Evolutionary conservation across 805 yeast species (phyloP), one percentile per base, ranked within the genome.

Genomic region (Candida coquimbonensis): DNA sequence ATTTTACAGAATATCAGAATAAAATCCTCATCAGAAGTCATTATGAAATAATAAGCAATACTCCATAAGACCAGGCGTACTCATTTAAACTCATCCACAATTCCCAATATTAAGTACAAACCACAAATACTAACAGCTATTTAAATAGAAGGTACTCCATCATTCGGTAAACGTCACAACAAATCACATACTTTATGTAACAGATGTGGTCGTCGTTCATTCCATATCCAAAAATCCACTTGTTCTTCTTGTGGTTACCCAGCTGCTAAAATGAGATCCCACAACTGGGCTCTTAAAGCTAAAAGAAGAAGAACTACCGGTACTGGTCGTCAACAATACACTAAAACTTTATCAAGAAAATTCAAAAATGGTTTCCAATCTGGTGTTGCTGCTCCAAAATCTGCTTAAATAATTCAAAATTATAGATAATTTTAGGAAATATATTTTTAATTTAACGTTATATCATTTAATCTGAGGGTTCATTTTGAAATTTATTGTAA

Each of bases 231-330:
- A 81, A 93, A 91, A 96, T 87, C 87, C 83, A 88, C 96, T 67
- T 93, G 99, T 80, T 73, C 98, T 73, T 76, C 93, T 62, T 93
- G 99, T 80, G 99, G 99, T 69, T 93, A 93, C 85, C 99, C 99
- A 78, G 88, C 98, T 69, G 98, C 98, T 66, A 93, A 93, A 81
- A 73, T 85, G 77, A 90, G 99, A 87, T 83, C 88, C 68, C 85
- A 77, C 96, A 93, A 93, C 96, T 93, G 99, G 99, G 96, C 95
- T 74, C 76, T 77, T 62, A 93, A 93, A 86, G 96, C 97, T 70
- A 87, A 90, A 85, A 89, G 99, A 88, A 89, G 99, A 87, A 85
- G 86, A 75, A 93, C 99, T 63, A 90, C 97, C 64, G 99, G 99
- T 81, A 83, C 98, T 73, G 99, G 99, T 78, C 95, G 99, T 80